Percentiles rank a stretch among this genome's conserved stretches.
Conservation (phyloP, 495 filamentous ascomycete genomes). For the Penicillium malachiteum region DNA sequence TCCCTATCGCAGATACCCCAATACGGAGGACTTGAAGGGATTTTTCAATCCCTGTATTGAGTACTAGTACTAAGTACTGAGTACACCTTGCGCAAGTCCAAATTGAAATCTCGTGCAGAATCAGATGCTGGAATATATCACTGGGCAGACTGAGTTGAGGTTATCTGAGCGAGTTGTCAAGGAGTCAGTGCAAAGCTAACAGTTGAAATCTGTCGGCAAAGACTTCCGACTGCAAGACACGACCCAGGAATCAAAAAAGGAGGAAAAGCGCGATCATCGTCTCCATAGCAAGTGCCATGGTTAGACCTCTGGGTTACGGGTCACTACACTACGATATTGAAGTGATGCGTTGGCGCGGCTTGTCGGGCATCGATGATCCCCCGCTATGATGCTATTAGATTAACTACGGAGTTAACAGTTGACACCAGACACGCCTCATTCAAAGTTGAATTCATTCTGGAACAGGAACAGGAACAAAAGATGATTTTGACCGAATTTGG, state of each 20-base stretch:
- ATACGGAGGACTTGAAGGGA: no score
- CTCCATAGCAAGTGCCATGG: slow-evolving; percentile 18
- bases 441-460: background rate
- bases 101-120: background rate
- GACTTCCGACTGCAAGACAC: background rate
- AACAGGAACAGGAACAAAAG: background rate
- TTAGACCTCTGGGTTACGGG: slow-evolving; percentile 11
- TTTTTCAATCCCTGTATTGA: no score
- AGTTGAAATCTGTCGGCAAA: no score
- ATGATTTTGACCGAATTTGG: background rate
- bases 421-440: background rate
- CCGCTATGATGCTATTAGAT: background rate
- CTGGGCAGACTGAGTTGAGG: background rate
- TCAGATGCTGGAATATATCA: background rate
- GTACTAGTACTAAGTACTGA: background rate
- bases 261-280: slow-evolving; percentile 3
- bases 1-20: no score
- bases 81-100: slow-evolving; percentile 1
- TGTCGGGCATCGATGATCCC: slow-evolving; percentile 16
- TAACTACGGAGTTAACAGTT: no score
- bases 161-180: no score
- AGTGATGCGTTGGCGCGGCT: slow-evolving; percentile 20
- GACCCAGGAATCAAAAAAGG: background rate
- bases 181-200: no score
- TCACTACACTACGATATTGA: background rate